These are phyloP conservation scores for Fraxinus quadrangulata DNA, from an alignment of 257 asterid genomes.

Conservation along the genomic window DNA sequence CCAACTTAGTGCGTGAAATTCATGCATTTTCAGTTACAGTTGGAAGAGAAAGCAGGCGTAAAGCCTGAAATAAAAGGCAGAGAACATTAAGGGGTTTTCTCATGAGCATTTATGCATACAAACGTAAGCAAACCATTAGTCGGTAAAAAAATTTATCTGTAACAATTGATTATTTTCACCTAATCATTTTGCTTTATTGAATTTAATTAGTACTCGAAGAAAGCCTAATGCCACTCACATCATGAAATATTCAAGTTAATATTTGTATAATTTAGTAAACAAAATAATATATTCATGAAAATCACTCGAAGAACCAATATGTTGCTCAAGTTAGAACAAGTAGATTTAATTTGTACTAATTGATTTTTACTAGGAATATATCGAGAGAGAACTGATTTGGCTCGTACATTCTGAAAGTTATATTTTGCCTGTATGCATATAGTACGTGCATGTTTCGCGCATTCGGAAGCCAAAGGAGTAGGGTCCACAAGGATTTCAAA, in stretches of 20 bases:
- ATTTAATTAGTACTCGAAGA: neutral
- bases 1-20: neutral
- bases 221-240: too few relatives aligned
- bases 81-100: neutral
- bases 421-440: too few relatives aligned
- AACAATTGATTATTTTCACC: conserved; percentile 12
- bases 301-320: neutral
- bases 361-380: neutral
- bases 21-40: neutral
- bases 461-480: too few relatives aligned
- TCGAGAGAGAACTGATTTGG: neutral
- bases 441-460: neutral
- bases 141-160: neutral
- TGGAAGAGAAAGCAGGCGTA: neutral
- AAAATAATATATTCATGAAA: neutral
- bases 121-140: neutral
- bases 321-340: neutral
- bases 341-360: neutral
- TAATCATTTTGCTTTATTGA: neutral
- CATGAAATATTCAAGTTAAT: neutral
- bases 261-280: neutral
- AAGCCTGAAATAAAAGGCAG: neutral
- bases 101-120: conserved; percentile 6
- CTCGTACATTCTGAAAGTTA: neutral
- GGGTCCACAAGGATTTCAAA: neutral